A percentile compares a stretch with the other conserved stretches of the same genome.
These are phyloP conservation scores for Clavispora vitiphila DNA, from an alignment of 805 yeast species.

Conservation along the genomic window DNA sequence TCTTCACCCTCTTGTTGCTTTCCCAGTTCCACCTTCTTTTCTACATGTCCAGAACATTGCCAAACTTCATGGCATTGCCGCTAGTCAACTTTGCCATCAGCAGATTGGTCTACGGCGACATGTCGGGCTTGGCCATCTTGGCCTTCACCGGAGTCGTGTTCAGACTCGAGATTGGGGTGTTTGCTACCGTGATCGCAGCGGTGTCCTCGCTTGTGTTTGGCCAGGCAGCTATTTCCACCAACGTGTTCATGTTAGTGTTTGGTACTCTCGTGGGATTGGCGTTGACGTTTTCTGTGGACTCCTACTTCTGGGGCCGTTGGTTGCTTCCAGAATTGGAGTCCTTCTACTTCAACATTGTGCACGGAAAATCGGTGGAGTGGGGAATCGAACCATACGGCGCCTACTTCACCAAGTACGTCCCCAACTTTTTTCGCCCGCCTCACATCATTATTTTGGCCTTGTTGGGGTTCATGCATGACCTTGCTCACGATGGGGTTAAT, in stretches of 20 bases:
- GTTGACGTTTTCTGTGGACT: conserved; percentile 52
- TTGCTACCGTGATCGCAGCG: conserved; percentile 45
- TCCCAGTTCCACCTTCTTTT: conserved; percentile 76
- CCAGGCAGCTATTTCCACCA: conserved; percentile 39
- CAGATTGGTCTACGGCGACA: conserved; percentile 45
- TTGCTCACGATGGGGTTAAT: conserved; percentile 32
- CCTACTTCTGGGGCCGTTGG: conserved; percentile 63
- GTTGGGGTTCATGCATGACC: conserved; percentile 40
- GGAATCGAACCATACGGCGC: conserved; percentile 73
- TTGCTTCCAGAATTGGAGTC: conserved; percentile 74
- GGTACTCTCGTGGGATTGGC: conserved; percentile 53
- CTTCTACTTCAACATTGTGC: conserved; percentile 68
- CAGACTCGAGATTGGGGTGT: conserved; percentile 63
- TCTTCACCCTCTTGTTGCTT: conserved; percentile 56
- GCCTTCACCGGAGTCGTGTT: conserved; percentile 64
- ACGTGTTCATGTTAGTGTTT: conserved; percentile 31
- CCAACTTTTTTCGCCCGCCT: conserved; percentile 37
- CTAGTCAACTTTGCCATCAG: conserved; percentile 54
- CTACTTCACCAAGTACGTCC: conserved; percentile 54
- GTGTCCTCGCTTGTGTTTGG: conserved; percentile 42
- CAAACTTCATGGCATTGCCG: conserved; percentile 84
- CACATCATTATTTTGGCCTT: conserved; percentile 36
- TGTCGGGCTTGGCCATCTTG: conserved; percentile 45
- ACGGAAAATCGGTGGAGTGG: conserved; percentile 75
- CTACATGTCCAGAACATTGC: conserved; percentile 80